Percentiles rank a stretch among this genome's conserved stretches.
These are phyloP conservation scores for Rhizopogon salebrosus DNA, from an alignment of 768 basidiomycete genomes.

Conservation along the genomic window DNA sequence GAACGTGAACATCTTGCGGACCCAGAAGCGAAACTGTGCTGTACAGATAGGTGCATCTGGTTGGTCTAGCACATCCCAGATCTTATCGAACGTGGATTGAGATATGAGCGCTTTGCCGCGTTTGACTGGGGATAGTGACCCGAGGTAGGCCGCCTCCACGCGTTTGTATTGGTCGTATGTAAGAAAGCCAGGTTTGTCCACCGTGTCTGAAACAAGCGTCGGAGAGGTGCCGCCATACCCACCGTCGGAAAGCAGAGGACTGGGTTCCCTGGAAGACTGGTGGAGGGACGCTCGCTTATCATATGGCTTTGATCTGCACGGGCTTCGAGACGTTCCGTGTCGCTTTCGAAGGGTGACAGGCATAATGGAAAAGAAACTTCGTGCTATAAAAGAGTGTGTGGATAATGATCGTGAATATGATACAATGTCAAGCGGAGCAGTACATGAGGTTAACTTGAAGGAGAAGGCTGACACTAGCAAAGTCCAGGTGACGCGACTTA, in stretches of 20 bases:
- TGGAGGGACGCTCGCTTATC: conserved; percentile 10
- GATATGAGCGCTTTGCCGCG: conserved; percentile 70
- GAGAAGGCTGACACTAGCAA: conserved; percentile 27
- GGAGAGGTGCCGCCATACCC: not conserved
- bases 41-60: conserved; percentile 43
- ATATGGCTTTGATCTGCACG: conserved; percentile 16
- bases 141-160: conserved; percentile 55
- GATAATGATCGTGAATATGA: conserved; percentile 13
- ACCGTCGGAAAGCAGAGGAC: conserved; percentile 2
- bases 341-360: not conserved
- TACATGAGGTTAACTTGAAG: conserved; percentile 14
- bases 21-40: conserved; percentile 80
- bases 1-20: conserved; percentile 71
- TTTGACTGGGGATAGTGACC: conserved; percentile 51
- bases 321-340: not conserved
- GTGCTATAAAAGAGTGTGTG: not conserved
- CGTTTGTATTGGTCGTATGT: conserved; percentile 54
- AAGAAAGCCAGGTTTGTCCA: conserved; percentile 48
- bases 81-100: conserved; percentile 62
- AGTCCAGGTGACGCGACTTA: conserved; percentile 11
- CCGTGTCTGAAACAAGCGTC: conserved; percentile 2
- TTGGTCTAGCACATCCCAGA: conserved; percentile 62
- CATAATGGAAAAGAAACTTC: not conserved
- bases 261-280: conserved; percentile 2
- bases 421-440: conserved; percentile 17